phyloP scores from a whole-genome alignment of 1,284 basidiomycete genomes.

The Rhodotorula sp. region DNA sequence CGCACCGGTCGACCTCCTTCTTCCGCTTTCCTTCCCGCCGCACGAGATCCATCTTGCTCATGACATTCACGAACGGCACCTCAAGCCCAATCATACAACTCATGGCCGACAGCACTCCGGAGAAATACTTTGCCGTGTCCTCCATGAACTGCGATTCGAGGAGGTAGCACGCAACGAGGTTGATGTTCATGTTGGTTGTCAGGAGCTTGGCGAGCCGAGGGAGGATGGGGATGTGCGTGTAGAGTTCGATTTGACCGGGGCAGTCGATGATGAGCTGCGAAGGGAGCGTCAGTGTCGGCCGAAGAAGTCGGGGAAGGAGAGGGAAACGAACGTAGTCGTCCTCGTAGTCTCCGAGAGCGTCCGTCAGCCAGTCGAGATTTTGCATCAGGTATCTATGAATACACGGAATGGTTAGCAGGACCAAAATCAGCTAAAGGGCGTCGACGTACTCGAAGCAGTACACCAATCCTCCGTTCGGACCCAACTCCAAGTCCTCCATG shows the following conservation, averaged over 20 bases:
- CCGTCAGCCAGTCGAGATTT: constrained; percentile 99
- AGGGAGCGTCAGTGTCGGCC: not conserved
- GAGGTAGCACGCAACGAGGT: constrained; percentile 81
- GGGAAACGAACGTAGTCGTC: constrained; percentile 71
- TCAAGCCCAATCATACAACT: constrained; percentile 98
- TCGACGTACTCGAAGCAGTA: constrained; percentile 97
- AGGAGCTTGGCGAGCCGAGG: constrained; percentile 74
- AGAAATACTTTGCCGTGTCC: constrained; percentile 97
- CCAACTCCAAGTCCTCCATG: constrained; percentile 92
- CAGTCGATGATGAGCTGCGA: constrained; percentile 85
- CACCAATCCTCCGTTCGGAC: constrained; percentile 94
- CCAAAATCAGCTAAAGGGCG: too few relatives aligned
- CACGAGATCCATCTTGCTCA: constrained; percentile 99
- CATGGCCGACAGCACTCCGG: constrained; percentile 97
- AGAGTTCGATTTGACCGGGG: constrained; percentile 97
- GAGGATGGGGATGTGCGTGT: constrained; percentile 96
- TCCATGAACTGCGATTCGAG: constrained; percentile 99
- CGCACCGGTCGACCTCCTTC: constrained; percentile 70
- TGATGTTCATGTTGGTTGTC: constrained; percentile 64
- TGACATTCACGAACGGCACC: constrained; percentile 93
- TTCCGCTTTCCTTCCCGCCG: constrained; percentile 63
- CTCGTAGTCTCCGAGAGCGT: constrained; percentile 89
- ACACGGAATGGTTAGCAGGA: too few relatives aligned
- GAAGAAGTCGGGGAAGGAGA: not conserved
- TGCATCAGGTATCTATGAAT: constrained; percentile 79